Evolutionary conservation across 2,329 filamentous ascomycete genomes (phyloP), one percentile per base, ranked within the genome.

Genomic region (Scedosporium apiospermum): DNA sequence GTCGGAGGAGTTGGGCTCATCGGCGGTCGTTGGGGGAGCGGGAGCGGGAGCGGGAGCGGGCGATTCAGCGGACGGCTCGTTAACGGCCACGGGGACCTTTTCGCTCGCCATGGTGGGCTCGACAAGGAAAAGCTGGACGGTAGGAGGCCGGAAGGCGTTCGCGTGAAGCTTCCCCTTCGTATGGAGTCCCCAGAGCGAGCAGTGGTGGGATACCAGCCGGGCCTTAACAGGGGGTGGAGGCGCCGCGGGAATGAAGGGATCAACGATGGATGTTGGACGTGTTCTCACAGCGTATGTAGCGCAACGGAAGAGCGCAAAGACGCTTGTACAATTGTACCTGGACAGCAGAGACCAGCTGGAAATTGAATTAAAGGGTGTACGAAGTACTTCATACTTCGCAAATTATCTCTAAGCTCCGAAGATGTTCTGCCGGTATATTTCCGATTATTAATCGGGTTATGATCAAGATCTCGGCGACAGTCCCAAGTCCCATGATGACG

Each of bases 1-100:
- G 59, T 77, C 23, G 9, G 59, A 72, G 41, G 30, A 16, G 34
- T 41, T 21, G 10, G 30, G 16, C 18, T 18, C 18, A 34, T 42
- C 23, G 16, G 58, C 16, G 26, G 55, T 34, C 66, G 81, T 82
- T 58, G 67, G 70, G 41, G 66, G 62, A 23, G 66, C 58, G 41
- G 65, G 27, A 26, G 62, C 58, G 41, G 65, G 27, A 26, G 62
- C 26, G 30, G 61, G n/a, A 61, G 21, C 51, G 46, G 60, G 46
- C n/a, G 62, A 30, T 30, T 30, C 51, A 27, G 42, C 44, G 38
- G 58, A 46, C 63, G 46, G 60, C 38, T 64, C 7, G 60, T 14
- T 41, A 7, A n/a, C 23, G 46, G 18, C 60, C 16, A 26, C 34
- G 60, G 18, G 12, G 34, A 21, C 58, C 44, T 42, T 49, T 9